Percentiles rank a stretch among this genome's conserved stretches.
Evolutionary conservation across 2,329 filamentous ascomycete genomes (phyloP).

Genomic region (Ustulina deusta): DNA sequence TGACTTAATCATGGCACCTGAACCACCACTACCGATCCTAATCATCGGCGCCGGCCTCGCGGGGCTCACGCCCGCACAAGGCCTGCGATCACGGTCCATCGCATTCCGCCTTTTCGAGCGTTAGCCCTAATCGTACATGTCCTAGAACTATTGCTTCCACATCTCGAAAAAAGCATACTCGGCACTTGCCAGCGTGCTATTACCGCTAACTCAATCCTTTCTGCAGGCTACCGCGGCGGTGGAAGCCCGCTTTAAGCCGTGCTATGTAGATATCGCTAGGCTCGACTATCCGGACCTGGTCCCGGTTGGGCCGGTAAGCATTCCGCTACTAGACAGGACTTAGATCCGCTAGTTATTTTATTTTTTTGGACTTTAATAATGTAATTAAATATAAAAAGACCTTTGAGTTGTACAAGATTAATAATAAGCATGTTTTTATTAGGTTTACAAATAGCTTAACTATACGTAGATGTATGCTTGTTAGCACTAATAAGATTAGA

Average conservation of each 20-base stretch:
- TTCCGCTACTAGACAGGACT: conserved; percentile 49
- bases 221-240: conserved; percentile 43
- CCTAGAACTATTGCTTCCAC: conserved; percentile 49
- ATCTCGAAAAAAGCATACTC: conserved; percentile 45
- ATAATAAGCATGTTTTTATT: conserved; percentile 41
- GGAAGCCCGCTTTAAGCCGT: conserved; percentile 42
- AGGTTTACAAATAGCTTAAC: conserved; percentile 47
- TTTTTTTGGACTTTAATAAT: conserved; percentile 45
- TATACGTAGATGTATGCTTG: conserved; percentile 44
- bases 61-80: conserved; percentile 56
- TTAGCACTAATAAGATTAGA: conserved; percentile 51
- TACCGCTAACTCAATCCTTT: conserved; percentile 42
- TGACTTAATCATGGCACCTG: conserved; percentile 36
- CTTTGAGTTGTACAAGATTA: conserved; percentile 46
- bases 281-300: conserved; percentile 42
- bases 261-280: conserved; percentile 46
- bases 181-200: conserved; percentile 46
- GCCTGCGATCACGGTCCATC: conserved; percentile 47
- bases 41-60: conserved; percentile 58
- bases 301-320: conserved; percentile 35
- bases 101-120: conserved; percentile 50
- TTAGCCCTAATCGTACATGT: conserved; percentile 39
- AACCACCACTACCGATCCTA: conserved; percentile 53
- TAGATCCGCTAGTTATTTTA: conserved; percentile 50
- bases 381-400: conserved; percentile 50